These are phyloP conservation scores for Selenicereus undatus DNA, from an alignment of 148 eudicot species.

Conservation along the genomic window DNA sequence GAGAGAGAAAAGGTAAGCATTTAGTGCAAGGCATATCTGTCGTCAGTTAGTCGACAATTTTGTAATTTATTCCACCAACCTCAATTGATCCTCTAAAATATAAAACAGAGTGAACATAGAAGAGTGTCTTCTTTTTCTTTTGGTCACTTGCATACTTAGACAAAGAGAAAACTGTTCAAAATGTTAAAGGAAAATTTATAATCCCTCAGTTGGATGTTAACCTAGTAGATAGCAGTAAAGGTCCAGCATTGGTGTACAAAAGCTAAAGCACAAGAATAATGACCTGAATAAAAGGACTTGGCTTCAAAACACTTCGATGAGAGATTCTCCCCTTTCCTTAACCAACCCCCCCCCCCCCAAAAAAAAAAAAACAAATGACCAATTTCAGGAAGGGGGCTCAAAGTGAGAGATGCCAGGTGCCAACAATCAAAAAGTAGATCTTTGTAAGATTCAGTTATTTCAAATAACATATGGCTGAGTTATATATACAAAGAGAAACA, in stretches of 20 bases:
- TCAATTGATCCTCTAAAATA: not conserved
- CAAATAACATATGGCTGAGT: not conserved
- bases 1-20: slow-evolving; percentile 10
- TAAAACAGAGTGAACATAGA: not conserved
- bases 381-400: not conserved
- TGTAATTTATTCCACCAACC: not conserved
- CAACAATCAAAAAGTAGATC: not conserved
- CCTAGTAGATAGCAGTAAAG: not conserved
- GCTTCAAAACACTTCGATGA: not conserved
- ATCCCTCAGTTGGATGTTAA: no score
- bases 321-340: not conserved
- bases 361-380: not conserved
- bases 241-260: not conserved
- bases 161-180: not conserved
- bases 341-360: not conserved
- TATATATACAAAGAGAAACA: not conserved
- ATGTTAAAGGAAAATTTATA: not conserved
- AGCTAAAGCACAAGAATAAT: not conserved
- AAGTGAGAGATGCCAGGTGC: not conserved
- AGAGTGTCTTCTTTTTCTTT: not conserved
- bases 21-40: slow-evolving; percentile 8
- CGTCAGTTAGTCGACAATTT: slow-evolving; percentile 15
- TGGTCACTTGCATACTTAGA: not conserved
- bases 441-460: not conserved
- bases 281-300: not conserved